A percentile compares a stretch with the other conserved stretches of the same genome.
Evolutionary conservation across 2,329 filamentous ascomycete genomes (phyloP).

Genomic region (Botryotinia narcissicola): DNA sequence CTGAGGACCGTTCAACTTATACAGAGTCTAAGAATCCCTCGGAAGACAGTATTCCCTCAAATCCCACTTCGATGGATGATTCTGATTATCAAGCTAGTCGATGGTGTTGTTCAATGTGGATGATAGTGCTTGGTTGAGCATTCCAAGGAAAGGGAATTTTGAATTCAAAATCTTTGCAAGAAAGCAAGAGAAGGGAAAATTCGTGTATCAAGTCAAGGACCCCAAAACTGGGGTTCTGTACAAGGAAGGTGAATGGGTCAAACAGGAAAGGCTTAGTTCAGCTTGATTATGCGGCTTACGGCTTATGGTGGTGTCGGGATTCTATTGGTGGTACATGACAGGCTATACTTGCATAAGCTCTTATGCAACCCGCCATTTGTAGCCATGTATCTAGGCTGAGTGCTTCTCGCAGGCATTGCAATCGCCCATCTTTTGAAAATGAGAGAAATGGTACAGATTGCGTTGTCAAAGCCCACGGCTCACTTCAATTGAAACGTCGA

Average conservation of each 20-base stretch:
- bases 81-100: background rate
- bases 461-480: background rate
- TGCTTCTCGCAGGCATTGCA: background rate
- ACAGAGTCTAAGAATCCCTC: slow-evolving; percentile 15
- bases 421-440: background rate
- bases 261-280: slow-evolving; percentile 8
- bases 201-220: slow-evolving; percentile 21
- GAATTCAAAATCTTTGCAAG: background rate
- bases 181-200: slow-evolving; percentile 8
- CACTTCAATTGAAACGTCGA: background rate
- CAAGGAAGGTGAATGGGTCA: slow-evolving; percentile 22
- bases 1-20: slow-evolving; percentile 13
- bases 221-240: slow-evolving; percentile 15
- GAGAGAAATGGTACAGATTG: background rate
- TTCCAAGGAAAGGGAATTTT: slow-evolving; percentile 11
- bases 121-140: background rate
- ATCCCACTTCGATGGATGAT: background rate
- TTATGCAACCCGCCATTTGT: background rate
- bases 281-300: background rate
- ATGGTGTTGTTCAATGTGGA: slow-evolving; percentile 3
- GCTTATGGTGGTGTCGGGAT: background rate
- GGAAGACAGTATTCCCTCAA: background rate
- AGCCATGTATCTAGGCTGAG: background rate
- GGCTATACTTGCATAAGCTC: background rate
- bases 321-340: background rate